Conservation (phyloP, 257 asterid genomes). For the Forsythia suspensa region DNA sequence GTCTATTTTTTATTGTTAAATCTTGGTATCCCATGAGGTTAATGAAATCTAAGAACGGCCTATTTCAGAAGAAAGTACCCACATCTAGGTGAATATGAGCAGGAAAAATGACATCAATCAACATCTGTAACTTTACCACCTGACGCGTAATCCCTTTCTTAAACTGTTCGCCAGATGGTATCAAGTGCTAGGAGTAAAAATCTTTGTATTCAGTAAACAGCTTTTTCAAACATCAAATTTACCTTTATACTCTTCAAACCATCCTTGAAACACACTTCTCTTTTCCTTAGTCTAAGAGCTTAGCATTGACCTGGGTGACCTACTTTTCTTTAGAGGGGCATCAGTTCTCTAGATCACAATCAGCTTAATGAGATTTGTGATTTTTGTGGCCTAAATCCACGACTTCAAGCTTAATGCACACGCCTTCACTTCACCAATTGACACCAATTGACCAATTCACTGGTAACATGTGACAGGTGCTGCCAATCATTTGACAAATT, state of each 20-base stretch:
- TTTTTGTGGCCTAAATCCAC: neutral
- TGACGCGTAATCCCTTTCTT: neutral
- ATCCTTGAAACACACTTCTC: neutral
- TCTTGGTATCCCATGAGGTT: neutral
- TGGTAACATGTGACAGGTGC: neutral
- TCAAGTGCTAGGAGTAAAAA: neutral
- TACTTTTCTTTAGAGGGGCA: neutral
- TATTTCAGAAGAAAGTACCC: neutral
- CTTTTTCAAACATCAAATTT: neutral
- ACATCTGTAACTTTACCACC: neutral
- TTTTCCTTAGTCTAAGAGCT: neutral
- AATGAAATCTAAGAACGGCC: neutral
- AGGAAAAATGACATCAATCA: neutral
- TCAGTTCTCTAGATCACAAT: too few relatives aligned
- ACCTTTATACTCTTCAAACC: neutral
- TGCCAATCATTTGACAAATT: neutral
- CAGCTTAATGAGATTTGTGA: too few relatives aligned
- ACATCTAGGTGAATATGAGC: neutral
- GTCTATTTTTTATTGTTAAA: too few relatives aligned
- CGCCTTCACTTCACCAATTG: neutral
- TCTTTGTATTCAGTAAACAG: neutral
- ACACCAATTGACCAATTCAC: neutral
- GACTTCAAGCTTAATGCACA: neutral
- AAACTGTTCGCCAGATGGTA: neutral
- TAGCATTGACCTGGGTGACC: neutral